Conservation (phyloP, 75 land plant species). For the Larix kaempferi region DNA sequence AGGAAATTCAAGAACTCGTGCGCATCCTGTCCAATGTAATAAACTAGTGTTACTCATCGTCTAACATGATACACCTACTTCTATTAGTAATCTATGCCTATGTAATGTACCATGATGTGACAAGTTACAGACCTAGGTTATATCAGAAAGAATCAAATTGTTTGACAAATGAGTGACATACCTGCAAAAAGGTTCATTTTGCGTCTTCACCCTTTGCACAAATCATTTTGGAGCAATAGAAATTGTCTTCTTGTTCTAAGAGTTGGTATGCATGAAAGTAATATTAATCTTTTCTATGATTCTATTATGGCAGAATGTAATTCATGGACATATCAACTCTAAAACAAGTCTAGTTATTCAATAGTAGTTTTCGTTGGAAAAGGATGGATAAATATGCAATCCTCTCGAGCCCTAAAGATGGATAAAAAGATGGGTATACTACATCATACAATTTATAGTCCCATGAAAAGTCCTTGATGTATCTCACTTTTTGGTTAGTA, state of each 20-base stretch:
- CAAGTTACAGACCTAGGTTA: too few relatives aligned
- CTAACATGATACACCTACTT: not conserved
- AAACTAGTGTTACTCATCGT: not conserved
- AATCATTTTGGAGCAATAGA: constrained; percentile 94
- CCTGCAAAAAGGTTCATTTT: constrained; percentile 95
- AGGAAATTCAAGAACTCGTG: constrained; percentile 95
- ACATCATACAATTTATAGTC: too few relatives aligned
- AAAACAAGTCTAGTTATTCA: not conserved
- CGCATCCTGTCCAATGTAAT: constrained; percentile 67
- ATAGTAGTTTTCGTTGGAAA: not conserved
- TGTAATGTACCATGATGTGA: not conserved
- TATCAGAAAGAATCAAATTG: too few relatives aligned
- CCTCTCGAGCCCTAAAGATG: too few relatives aligned
- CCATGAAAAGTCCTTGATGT: too few relatives aligned
- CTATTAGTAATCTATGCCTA: not conserved
- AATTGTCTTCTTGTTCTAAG: constrained; percentile 99
- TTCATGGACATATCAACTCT: not conserved
- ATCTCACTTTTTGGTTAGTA: too few relatives aligned
- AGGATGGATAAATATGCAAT: not conserved
- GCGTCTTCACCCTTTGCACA: constrained; percentile 91
- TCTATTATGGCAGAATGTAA: not conserved
- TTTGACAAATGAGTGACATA: constrained; percentile 9
- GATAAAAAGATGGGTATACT: too few relatives aligned
- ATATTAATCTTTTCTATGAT: not conserved
- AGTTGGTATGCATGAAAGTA: constrained; percentile 67